Evolutionary conservation across 2,329 filamentous ascomycete genomes (phyloP).

Genomic region (Camptophora hylomeconis): DNA sequence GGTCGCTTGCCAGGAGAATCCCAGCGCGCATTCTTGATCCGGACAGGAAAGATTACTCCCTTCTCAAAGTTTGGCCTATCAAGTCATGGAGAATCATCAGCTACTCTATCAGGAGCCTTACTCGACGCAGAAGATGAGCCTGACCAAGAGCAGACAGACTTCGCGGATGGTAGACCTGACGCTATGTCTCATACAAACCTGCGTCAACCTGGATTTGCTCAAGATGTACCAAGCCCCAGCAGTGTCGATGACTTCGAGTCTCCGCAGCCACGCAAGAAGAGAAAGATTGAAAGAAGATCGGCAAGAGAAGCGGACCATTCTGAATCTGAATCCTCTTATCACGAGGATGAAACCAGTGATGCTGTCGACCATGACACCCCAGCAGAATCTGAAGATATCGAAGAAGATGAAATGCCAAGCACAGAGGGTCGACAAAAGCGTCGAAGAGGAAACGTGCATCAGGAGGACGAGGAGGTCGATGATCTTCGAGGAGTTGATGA

Average conservation of each 20-base stretch:
- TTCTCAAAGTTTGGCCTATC: slow-evolving; percentile 67
- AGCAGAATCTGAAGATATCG: slow-evolving; percentile 21
- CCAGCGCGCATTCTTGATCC: slow-evolving; percentile 77
- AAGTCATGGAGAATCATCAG: slow-evolving; percentile 44
- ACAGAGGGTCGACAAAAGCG: slow-evolving; percentile 11
- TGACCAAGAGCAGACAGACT: slow-evolving; percentile 33
- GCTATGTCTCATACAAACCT: slow-evolving; percentile 58
- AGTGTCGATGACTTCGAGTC: slow-evolving; percentile 13
- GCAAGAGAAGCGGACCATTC: slow-evolving; percentile 23
- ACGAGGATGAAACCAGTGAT: slow-evolving; percentile 14
- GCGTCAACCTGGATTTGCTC: slow-evolving; percentile 58
- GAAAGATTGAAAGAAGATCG: slow-evolving; percentile 19
- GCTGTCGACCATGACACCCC: slow-evolving; percentile 13
- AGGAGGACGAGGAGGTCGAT: slow-evolving; percentile 31
- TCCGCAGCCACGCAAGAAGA: slow-evolving; percentile 21
- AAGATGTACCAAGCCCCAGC: slow-evolving; percentile 26
- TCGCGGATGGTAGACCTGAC: slow-evolving; percentile 19
- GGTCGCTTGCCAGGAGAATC: slow-evolving; percentile 63
- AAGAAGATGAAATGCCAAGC: slow-evolving; percentile 13
- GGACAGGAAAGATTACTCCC: slow-evolving; percentile 94
- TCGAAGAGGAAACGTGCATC: slow-evolving; percentile 16
- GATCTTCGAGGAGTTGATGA: slow-evolving; percentile 64
- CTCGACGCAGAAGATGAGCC: slow-evolving; percentile 67
- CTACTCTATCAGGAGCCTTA: slow-evolving; percentile 62
- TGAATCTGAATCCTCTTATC: slow-evolving; percentile 21